Evolutionary conservation across 192 early-diverging fungal genomes (phyloP), one percentile per base, ranked within the genome.

Genomic region (Backusella mclennaniae): DNA sequence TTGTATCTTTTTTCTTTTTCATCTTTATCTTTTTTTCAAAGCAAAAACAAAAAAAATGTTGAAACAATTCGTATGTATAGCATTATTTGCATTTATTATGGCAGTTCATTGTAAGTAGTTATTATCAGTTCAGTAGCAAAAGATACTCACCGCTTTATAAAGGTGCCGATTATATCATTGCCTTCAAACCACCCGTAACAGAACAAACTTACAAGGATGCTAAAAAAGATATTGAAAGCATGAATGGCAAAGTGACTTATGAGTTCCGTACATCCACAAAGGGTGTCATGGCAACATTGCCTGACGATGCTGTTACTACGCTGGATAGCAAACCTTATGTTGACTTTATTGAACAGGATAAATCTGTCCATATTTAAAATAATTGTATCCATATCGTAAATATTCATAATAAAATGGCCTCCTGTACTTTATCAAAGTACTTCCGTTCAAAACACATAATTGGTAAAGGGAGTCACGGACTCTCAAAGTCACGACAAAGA

Each of bases 331-430:
- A 82, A 36, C 41, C 71, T 9, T 82, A 82, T 67, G 66, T 82
- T 8, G 77, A 77, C 6, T 82, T 75, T 59, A 68, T 82, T n/a
- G 80, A 82, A 35, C n/a, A 29, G 6, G 80, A 82, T 31, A 36
- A 78, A 67, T n/a, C 46, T 71, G 76, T 63, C 14, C 56, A 63
- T 29, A 26, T 63, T 56, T 56, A 63, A 63, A 9, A 56, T 0
- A 15, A 12, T 29, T 26, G 26, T 63, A 63, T 63, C 42, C 12
- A n/a, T 49, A 49, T 49, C 46, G 19, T 49, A 19, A n/a, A 63
- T 63, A 29, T 29, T 23, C 23, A 14, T 21, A 63, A 63, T 63
- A 63, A 63, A 59, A 49, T n/a, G 2, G 5, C 15, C 19, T 49
- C 33, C 0, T 17, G 14, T 46, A 17, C 14, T 44, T 44, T 44